Base-by-base conservation (phyloP, 305 asterid genomes). In the Fraxinus angustifolia region DNA sequence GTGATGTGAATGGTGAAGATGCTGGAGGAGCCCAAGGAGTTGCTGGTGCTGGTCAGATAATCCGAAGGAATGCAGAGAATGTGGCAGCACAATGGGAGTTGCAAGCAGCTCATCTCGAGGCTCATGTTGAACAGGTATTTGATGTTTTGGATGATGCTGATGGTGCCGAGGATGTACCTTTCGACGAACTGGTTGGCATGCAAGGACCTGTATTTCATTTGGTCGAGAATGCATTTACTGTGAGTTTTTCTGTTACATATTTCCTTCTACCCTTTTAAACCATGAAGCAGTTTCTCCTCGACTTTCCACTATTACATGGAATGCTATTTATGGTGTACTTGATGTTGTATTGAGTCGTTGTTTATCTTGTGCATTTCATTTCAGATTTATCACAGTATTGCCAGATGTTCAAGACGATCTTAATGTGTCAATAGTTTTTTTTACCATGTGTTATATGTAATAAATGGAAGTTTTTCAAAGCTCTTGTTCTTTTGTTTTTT, bases 141-240 rank as follows among this genome's bases (percentile, higher is more conserved):
- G 99, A 96, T 90, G 99, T 97, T 73, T 70, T 96, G 88, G 98
- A 96, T 88, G 99, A 96, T 86, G 99, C 95, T 78, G 98, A 96
- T 89, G 99, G 99, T 77, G 99, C 98, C 8, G 99, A 94, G 89
- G 99, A 96, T 85, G 99, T 96, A 17, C 97, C 99, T 56, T 96
- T 96, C 73, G 99, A 93, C 83, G 99, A 96, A 87, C 91, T 96
- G 85, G 99, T 96, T 81, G 99, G 99, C 87, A 96, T 96, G 99
- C 98, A 94, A 91, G 99, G 99, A 67, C 99, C 99, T 62, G 95
- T 96, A 34, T 96, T 96, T 82, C 99, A 96, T 90, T 90, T 96
- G 83, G 97, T 94, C 83, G 99, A 96, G 85, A 96, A 94, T 84
- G 98, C 98, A 65, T 96, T 96, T 89, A 96, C 99, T 6, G 99